Conservation (phyloP, 2,329 filamentous ascomycete species). For the Microascus cirrosus region DNA sequence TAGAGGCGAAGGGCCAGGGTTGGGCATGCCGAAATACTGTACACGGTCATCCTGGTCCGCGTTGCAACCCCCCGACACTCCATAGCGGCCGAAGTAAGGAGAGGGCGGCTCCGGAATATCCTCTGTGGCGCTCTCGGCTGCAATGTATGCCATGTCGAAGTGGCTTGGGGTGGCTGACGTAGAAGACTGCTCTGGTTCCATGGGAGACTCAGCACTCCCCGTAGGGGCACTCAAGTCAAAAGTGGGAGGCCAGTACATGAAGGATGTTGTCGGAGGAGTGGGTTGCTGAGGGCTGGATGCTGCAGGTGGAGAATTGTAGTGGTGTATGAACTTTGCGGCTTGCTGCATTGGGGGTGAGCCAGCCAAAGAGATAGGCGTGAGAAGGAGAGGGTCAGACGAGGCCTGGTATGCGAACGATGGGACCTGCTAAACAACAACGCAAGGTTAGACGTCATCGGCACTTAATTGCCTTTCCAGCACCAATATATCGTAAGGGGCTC, state of each 20-base stretch:
- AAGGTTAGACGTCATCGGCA: not conserved
- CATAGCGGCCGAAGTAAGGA: constrained; percentile 16
- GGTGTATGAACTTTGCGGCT: constrained; percentile 19
- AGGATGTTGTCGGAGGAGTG: constrained; percentile 34
- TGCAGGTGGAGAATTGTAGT: constrained; percentile 18
- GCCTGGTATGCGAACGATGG: not conserved
- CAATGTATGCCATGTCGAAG: constrained; percentile 24
- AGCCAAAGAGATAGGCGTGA: constrained; percentile 30
- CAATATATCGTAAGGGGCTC: not conserved
- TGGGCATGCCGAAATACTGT: constrained; percentile 12
- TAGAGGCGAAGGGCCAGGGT: constrained; percentile 9
- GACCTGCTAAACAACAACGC: not conserved
- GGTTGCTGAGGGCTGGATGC: constrained; percentile 26
- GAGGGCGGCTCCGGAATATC: constrained; percentile 22
- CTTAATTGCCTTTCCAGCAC: not conserved
- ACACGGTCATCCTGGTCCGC: constrained; percentile 12
- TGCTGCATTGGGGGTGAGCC: constrained; percentile 36
- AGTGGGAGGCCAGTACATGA: constrained; percentile 29
- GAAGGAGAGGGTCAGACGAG: not conserved
- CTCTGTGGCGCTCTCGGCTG: constrained; percentile 14
- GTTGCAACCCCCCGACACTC: constrained; percentile 20
- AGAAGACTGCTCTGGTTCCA: constrained; percentile 25
- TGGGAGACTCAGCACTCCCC: constrained; percentile 32
- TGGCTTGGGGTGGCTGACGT: constrained; percentile 22
- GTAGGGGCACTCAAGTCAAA: constrained; percentile 30